Evolutionary conservation across 2,329 filamentous ascomycete species (phyloP).

Genomic region (Hymenoscyphus scutula): DNA sequence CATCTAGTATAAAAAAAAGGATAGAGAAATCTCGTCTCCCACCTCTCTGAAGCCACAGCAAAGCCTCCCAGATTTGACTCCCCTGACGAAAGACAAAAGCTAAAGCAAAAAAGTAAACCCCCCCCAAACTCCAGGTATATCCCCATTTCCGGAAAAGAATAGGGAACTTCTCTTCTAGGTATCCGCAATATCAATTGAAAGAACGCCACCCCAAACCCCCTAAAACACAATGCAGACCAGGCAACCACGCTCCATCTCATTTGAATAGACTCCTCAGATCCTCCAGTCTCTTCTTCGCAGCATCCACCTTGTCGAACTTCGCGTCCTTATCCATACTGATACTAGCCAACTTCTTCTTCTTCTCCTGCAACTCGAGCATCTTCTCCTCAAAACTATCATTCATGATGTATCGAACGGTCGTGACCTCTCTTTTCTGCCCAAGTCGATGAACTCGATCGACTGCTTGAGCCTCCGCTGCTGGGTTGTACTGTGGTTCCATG

Average conservation of each 20-base stretch:
- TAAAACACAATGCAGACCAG: not conserved
- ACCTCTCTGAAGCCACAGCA: not conserved
- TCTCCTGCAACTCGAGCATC: slow-evolving; percentile 83
- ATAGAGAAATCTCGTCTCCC: not conserved
- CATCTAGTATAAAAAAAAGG: too few species aligned
- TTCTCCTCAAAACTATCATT: slow-evolving; percentile 87
- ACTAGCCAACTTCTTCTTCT: slow-evolving; percentile 88
- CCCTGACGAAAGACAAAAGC: not conserved
- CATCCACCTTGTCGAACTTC: slow-evolving; percentile 36
- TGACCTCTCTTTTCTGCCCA: slow-evolving; percentile 84
- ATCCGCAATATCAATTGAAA: not conserved
- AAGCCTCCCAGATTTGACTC: not conserved
- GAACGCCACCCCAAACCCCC: not conserved
- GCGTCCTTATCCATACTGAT: slow-evolving; percentile 69
- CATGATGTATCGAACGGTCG: slow-evolving; percentile 90
- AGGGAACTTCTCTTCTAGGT: not conserved
- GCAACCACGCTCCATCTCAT: not conserved
- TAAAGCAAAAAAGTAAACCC: too few species aligned
- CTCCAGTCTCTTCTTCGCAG: slow-evolving; percentile 45
- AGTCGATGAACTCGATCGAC: slow-evolving; percentile 89
- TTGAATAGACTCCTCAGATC: slow-evolving; percentile 58
- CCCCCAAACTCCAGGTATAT: slow-evolving; percentile 1
- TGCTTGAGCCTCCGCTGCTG: slow-evolving; percentile 89
- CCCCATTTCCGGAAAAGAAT: not conserved
- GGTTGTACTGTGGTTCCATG: slow-evolving; percentile 99